Conservation (phyloP, 441 rosid genomes). For the Isatis lusitanica region DNA sequence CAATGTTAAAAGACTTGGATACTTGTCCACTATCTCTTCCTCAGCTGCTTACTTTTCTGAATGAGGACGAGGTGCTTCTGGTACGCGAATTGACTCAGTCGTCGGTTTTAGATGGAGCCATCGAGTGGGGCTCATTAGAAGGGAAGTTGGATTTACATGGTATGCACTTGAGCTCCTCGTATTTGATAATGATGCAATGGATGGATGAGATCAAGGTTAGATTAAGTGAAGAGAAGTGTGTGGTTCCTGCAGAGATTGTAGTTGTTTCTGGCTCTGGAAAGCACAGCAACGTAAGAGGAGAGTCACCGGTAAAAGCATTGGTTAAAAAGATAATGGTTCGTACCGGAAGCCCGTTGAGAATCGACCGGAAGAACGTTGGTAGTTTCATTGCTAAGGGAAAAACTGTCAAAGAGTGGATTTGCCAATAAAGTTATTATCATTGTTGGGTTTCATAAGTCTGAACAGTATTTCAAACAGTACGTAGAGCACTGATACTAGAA, state of each 20-base stretch:
- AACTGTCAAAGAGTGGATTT: conserved; percentile 64
- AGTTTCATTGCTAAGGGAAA: conserved; percentile 76
- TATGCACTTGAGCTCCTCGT: conserved; percentile 70
- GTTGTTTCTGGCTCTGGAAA: conserved; percentile 76
- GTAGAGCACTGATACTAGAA: neutral
- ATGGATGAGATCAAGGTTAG: conserved; percentile 54
- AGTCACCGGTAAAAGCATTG: conserved; percentile 64
- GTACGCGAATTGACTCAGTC: conserved; percentile 53
- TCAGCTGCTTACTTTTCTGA: conserved; percentile 47
- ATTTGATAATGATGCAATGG: conserved; percentile 73
- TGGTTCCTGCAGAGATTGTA: conserved; percentile 56
- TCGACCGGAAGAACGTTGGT: conserved; percentile 67
- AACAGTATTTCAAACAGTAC: neutral
- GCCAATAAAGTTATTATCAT: conserved; percentile 15
- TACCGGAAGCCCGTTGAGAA: conserved; percentile 61
- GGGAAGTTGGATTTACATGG: conserved; percentile 85
- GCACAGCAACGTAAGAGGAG: conserved; percentile 66
- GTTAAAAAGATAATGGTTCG: conserved; percentile 54
- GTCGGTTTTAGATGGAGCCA: conserved; percentile 52
- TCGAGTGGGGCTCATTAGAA: conserved; percentile 55
- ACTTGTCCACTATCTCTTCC: conserved; percentile 45
- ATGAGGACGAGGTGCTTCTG: conserved; percentile 49
- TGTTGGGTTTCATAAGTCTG: neutral
- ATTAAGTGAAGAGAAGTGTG: conserved; percentile 38
- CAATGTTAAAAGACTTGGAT: conserved; percentile 38